Evolutionary conservation across 116 monocot species (phyloP).

Genomic region (Dioscorea cayenensis): DNA sequence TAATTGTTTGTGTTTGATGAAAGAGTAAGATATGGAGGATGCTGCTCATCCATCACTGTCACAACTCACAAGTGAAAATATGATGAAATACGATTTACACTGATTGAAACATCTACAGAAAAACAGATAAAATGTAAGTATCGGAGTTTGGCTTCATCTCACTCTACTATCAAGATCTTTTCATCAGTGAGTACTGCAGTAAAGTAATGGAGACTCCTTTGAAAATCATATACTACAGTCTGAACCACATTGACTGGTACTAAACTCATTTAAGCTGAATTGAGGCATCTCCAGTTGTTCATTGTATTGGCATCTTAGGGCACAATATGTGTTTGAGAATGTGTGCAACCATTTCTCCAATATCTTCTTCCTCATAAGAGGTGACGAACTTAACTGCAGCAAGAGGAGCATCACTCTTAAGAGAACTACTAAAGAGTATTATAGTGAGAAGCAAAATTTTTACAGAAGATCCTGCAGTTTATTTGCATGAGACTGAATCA

Average conservation of each 20-base stretch:
- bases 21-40: too few relatives aligned
- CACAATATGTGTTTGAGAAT: conserved; percentile 17
- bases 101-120: too few relatives aligned
- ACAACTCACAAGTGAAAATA: too few relatives aligned
- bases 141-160: too few relatives aligned
- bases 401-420: background rate
- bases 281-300: background rate
- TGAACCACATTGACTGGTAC: background rate
- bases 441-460: background rate
- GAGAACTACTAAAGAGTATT: background rate
- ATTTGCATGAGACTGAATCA: too few relatives aligned
- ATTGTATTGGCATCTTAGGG: conserved; percentile 1
- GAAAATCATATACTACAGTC: background rate
- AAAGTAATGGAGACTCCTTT: background rate
- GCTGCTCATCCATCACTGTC: too few relatives aligned
- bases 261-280: background rate
- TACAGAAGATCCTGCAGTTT: background rate
- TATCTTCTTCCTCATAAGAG: conserved; percentile 17
- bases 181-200: too few relatives aligned
- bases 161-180: too few relatives aligned
- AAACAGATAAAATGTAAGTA: too few relatives aligned
- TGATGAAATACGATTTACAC: too few relatives aligned
- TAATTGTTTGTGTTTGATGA: too few relatives aligned
- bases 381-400: conserved; percentile 22
- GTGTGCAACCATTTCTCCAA: conserved; percentile 7